Evolutionary conservation across 2,329 filamentous ascomycete genomes (phyloP), one percentile per base, ranked within the genome.

Genomic region (Pseudocercospora fijiensis): DNA sequence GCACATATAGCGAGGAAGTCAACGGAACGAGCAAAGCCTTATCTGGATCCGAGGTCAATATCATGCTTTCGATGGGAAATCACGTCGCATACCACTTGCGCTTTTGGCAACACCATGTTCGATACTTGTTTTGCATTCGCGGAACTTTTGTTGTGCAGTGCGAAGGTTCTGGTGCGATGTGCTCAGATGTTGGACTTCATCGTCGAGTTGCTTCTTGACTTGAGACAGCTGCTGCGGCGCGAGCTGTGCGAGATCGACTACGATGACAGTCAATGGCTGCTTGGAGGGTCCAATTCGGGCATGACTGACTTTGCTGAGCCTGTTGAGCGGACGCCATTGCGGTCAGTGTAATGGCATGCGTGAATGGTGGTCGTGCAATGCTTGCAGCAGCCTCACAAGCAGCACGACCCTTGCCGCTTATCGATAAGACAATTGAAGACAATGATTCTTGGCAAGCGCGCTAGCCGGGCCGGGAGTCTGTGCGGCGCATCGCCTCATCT

Each of bases 191-290:
- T 96, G 92, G 69, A 99, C 89, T 80, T 99, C 95, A 74, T 95
- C 89, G 77, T 96, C 94, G 70, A 99, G 89, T 78, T 97, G 94
- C 78, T 95, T 92, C 83, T 99, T 97, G 71, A 99, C 89, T 72
- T 92, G 88, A 70, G 87, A 89, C 70, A 99, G 90, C 80, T 97
- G 94, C 70, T 91, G 90, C 26, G 89, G 84, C 72, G 89, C 90
- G 73, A 99, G 89, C 65, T 85, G 87, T 72, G 89, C 87, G 73
- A 99, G 83, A 75, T 90, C 87, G 70, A 91, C 84, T 83, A 71
- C 49, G 41, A 7, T 37, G 18, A 41, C 7, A 9, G 64, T 70
- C 56, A 69, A 67, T 28, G 13, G 37, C n/a, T 24, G 22, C 37
- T 49, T 30, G 53, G 41, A 6, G 27, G 13, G 45, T 10, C 20